A percentile compares a stretch with the other conserved stretches of the same genome.
These are phyloP conservation scores for Picea sitchensis DNA, from an alignment of 75 land plant genomes.

Conservation along the genomic window DNA sequence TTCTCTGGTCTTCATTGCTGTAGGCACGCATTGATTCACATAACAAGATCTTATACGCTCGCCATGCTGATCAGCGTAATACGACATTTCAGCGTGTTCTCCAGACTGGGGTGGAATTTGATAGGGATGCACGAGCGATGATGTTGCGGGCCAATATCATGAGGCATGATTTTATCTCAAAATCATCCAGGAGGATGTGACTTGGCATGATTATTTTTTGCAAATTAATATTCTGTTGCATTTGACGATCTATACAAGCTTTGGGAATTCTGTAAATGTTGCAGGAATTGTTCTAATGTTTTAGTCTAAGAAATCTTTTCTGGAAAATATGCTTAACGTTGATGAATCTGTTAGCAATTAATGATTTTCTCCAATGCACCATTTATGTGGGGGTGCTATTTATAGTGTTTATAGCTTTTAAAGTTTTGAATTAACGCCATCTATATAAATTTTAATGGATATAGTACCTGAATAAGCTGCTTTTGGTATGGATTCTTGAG, in stretches of 20 bases:
- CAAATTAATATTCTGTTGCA: not conserved
- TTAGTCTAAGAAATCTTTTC: not conserved
- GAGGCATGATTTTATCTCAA: conserved; percentile 69
- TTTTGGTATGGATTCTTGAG: not conserved
- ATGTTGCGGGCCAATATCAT: conserved; percentile 85
- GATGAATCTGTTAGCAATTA: not conserved
- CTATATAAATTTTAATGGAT: not conserved
- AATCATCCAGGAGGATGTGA: conserved; percentile 35
- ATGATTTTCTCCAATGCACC: not conserved
- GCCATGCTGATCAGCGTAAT: conserved; percentile 97
- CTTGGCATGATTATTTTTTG: conserved; percentile 5
- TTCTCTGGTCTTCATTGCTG: not conserved
- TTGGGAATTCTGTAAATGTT: conserved; percentile 3
- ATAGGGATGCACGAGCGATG: conserved; percentile 81
- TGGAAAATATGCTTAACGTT: not conserved
- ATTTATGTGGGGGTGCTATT: not conserved
- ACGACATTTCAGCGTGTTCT: conserved; percentile 83
- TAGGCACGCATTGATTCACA: conserved; percentile 77
- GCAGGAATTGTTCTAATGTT: not conserved
- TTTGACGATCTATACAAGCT: not conserved
- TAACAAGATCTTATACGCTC: conserved; percentile 91
- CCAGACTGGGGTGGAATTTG: conserved; percentile 88
- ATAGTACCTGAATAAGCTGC: not conserved
- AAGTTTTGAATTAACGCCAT: not conserved
- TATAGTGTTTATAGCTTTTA: not conserved